Conservation (phyloP, 1,284 basidiomycete species). For the Mycena citricolor region DNA sequence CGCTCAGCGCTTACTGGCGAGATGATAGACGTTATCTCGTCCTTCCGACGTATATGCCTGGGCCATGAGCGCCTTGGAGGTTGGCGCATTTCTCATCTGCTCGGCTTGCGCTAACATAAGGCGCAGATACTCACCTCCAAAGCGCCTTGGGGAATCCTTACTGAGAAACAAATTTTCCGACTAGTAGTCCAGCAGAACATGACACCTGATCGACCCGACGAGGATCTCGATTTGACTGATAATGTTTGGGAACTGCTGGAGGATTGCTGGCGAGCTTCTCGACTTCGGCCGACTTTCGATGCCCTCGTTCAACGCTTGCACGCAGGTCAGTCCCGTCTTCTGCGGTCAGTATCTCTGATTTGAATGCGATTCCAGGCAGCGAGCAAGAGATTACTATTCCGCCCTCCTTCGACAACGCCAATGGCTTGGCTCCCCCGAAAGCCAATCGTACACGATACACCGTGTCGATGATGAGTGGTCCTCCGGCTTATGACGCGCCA, state of each 20-base stretch:
- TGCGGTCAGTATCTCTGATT: no score
- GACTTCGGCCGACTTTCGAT: constrained; percentile 29
- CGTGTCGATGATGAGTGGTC: no score
- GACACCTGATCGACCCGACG: constrained; percentile 29
- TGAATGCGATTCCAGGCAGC: no score
- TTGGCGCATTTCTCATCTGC: constrained; percentile 4
- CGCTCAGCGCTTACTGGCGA: not conserved
- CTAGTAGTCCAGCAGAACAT: constrained; percentile 26
- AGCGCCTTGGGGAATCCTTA: constrained; percentile 28
- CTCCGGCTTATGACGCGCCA: no score
- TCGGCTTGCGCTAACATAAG: not conserved
- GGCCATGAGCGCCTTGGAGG: constrained; percentile 30
- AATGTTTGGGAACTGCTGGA: constrained; percentile 29
- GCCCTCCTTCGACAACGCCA: no score
- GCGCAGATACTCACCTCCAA: constrained; percentile 25
- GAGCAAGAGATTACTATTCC: no score
- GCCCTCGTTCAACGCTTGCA: constrained; percentile 17
- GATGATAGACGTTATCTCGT: constrained; percentile 25
- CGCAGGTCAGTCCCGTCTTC: no score
- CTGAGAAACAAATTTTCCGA: constrained; percentile 28
- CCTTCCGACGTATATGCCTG: constrained; percentile 31
- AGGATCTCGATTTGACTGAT: constrained; percentile 24
- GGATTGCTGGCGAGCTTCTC: constrained; percentile 28
- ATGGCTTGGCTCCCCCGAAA: no score
- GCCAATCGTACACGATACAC: no score